Evolutionary conservation across 1,284 basidiomycete genomes (phyloP).

Genomic region (Neolentinus lepideus): DNA sequence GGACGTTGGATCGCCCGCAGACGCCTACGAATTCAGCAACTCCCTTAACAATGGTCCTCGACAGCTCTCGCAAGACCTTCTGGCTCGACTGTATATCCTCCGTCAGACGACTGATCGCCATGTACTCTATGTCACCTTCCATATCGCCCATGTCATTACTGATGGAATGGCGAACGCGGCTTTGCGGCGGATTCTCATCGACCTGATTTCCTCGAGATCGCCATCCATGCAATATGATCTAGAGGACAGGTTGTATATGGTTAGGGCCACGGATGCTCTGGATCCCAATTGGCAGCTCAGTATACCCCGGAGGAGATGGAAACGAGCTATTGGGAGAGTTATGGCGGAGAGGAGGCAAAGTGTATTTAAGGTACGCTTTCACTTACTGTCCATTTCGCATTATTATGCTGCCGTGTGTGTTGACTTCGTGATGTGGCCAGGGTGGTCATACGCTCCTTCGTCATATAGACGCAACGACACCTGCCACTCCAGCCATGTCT

Average conservation of each 20-base stretch:
- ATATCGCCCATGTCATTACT: constrained; percentile 37
- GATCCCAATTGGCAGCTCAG: constrained; percentile 24
- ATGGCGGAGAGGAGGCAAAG: constrained; percentile 25
- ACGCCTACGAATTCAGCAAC: not conserved
- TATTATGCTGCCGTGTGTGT: constrained; percentile 1
- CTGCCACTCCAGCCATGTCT: constrained; percentile 28
- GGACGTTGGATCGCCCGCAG: not conserved
- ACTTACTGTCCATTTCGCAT: not conserved
- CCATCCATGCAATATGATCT: constrained; percentile 16
- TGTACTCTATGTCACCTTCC: constrained; percentile 33
- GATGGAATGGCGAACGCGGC: constrained; percentile 39
- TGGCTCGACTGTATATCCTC: constrained; percentile 31
- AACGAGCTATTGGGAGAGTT: constrained; percentile 33
- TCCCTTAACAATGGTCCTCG: constrained; percentile 20
- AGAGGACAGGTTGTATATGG: constrained; percentile 33
- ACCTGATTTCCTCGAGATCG: constrained; percentile 20
- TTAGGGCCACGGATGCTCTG: constrained; percentile 29
- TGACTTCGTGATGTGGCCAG: too few species aligned
- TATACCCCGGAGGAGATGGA: constrained; percentile 37
- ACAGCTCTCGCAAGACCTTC: constrained; percentile 27
- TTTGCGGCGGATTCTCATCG: constrained; percentile 36
- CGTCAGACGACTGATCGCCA: constrained; percentile 23
- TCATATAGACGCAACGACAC: constrained; percentile 26
- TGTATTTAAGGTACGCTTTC: constrained; percentile 25
- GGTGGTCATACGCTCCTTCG: constrained; percentile 52